Conservation (phyloP, 2,329 filamentous ascomycete genomes). For the Aspergillus nomiae region DNA sequence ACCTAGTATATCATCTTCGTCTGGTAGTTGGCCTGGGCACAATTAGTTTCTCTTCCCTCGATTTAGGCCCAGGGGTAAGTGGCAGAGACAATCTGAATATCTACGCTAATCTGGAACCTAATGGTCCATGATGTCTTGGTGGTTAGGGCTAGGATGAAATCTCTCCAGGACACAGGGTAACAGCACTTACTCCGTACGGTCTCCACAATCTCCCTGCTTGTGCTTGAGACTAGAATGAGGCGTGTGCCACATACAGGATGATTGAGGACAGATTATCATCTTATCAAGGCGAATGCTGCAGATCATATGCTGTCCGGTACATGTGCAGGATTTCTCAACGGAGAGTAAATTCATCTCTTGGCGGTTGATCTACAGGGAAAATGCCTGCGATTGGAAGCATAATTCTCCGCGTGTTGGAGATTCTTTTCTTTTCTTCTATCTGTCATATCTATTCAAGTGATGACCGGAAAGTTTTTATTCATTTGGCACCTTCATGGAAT, state of each 20-base stretch:
- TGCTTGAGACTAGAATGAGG: background rate
- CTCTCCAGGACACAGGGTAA: background rate
- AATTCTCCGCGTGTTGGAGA: background rate
- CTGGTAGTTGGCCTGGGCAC: background rate
- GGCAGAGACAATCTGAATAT: background rate
- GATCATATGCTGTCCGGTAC: background rate
- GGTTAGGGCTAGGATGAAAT: background rate
- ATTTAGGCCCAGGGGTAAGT: background rate
- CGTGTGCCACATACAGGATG: background rate
- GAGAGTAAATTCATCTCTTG: background rate
- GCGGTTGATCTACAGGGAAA: background rate
- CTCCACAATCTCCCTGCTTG: background rate
- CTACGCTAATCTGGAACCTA: background rate
- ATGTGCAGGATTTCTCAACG: background rate
- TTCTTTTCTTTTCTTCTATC: background rate
- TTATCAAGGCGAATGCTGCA: background rate
- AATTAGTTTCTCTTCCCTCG: background rate
- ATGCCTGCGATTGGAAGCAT: constrained; percentile 1
- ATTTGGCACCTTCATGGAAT: background rate
- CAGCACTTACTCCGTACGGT: background rate
- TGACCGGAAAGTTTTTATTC: background rate
- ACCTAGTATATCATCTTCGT: background rate
- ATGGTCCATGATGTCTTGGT: background rate
- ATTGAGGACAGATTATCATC: background rate
- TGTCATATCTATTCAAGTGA: background rate